Evolutionary conservation across 306 rosid genomes (phyloP), one percentile per base, ranked within the genome.

Genomic region (Vigna mungo): DNA sequence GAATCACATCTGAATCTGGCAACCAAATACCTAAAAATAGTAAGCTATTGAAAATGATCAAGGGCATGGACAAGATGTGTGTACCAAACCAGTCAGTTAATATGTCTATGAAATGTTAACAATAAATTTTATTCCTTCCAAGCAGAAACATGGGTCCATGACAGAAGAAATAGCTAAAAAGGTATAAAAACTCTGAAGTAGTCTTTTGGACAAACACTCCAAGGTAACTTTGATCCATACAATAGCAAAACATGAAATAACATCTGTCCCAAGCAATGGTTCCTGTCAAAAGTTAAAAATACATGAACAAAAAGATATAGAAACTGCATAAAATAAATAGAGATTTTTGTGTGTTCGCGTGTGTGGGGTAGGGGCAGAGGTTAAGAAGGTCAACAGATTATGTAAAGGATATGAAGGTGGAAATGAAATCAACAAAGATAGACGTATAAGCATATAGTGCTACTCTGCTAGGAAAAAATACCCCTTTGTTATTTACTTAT

Each of bases 71-170:
- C 30, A 4, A 36, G 5, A 41, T 51, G 55, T 6, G 34, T 3
- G 34, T 16, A 30, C 0, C 20, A 75, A 83, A 71, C 53, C 47
- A 64, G 65, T 76, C 48, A 55, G 60, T 37, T 64, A 11, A 49
- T 37, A 71, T 61, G 30, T 62, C 39, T 73, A 76, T 55, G 81
- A 72, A 78, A 68, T 83, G 85, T 61, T 46, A 77, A 66, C 53
- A 61, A 55, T 65, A 77, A 76, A 68, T 61, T 77, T 91, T 86
- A 91, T 91, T 89, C 78, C 81, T 65, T 68, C 61, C 49, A 68
- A 32, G 80, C 16, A 48, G 76, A 72, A 76, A 84, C 72, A 63
- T 67, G 78, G 60, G 54, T 41, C 79, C 82, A 78, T 18, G 62
- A 81, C 81, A 67, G 58, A 47, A 74, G 56, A 61, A 70, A 68